Evolutionary conservation across 2,329 filamentous ascomycete genomes (phyloP).

Genomic region (Aspergillus transmontanensis): DNA sequence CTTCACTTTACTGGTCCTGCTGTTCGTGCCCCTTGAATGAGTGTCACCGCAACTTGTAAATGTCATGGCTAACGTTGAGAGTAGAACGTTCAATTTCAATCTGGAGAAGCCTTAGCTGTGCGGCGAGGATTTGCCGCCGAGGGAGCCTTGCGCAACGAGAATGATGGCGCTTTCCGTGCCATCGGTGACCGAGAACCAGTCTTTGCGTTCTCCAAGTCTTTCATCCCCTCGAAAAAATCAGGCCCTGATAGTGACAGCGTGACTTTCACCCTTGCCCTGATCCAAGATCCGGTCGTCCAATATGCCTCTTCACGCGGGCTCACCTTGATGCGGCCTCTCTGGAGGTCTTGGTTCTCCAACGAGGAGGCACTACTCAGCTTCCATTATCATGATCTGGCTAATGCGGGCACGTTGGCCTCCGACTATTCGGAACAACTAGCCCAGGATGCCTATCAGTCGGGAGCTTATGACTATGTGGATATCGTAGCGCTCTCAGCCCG

Average conservation of each 20-base stretch:
- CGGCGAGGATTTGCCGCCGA: conserved; percentile 70
- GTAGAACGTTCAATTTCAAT: conserved; percentile 66
- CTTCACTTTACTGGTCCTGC: conserved; percentile 74
- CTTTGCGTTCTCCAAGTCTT: conserved; percentile 74
- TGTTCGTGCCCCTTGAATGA: conserved; percentile 31
- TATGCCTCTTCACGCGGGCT: conserved; percentile 75
- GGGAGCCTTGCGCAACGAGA: conserved; percentile 65
- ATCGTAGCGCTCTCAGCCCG: conserved; percentile 77
- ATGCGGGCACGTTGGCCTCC: conserved; percentile 64
- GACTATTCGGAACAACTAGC: conserved; percentile 74
- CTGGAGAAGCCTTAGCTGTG: conserved; percentile 66
- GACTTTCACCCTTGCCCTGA: conserved; percentile 74
- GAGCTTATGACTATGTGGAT: conserved; percentile 73
- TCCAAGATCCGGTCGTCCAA: conserved; percentile 78
- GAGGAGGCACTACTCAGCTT: conserved; percentile 68
- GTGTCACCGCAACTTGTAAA: neutral
- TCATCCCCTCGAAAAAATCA: conserved; percentile 52
- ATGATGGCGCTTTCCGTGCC: conserved; percentile 67
- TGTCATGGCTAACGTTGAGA: conserved; percentile 15
- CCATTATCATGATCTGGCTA: conserved; percentile 74
- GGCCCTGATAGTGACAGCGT: conserved; percentile 55
- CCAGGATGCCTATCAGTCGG: conserved; percentile 71
- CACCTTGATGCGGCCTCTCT: conserved; percentile 76
- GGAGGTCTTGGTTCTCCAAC: conserved; percentile 72
- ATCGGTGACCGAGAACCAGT: conserved; percentile 80